Evolutionary conservation across 257 asterid species (phyloP).

Genomic region (Penstemon newberryi): DNA sequence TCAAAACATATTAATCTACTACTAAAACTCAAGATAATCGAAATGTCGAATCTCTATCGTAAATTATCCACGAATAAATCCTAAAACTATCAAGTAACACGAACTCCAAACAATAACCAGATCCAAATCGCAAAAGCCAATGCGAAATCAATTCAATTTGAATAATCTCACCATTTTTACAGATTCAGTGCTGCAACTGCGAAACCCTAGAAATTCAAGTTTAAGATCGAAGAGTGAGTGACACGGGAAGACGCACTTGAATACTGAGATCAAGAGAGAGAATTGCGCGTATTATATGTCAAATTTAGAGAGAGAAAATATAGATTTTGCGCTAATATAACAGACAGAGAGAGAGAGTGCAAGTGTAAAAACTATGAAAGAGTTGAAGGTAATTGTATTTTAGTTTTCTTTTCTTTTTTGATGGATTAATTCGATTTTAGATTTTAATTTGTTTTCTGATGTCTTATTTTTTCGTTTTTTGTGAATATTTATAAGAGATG

Average conservation of each 20-base stretch:
- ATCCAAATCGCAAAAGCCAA: slow-evolving; percentile 32
- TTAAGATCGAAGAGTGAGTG: slow-evolving; percentile 30
- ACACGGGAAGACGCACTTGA: slow-evolving; percentile 25
- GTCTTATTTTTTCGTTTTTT: too few species aligned
- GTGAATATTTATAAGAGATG: background rate
- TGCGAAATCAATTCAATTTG: slow-evolving; percentile 24
- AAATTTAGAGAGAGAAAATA: background rate
- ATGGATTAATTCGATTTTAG: background rate
- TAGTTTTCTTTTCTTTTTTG: background rate
- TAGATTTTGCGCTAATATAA: background rate
- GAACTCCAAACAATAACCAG: slow-evolving; percentile 27
- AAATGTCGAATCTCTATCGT: slow-evolving; percentile 23
- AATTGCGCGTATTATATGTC: too few species aligned
- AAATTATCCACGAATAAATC: slow-evolving; percentile 2
- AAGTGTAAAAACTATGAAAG: background rate
- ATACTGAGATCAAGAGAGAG: slow-evolving; percentile 31
- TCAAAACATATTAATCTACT: slow-evolving; percentile 29
- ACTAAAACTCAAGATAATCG: slow-evolving; percentile 22
- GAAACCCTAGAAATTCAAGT: slow-evolving; percentile 36
- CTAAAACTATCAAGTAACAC: slow-evolving; percentile 14
- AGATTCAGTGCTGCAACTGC: slow-evolving; percentile 25
- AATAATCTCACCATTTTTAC: slow-evolving; percentile 47
- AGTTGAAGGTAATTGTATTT: background rate
- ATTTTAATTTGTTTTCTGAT: background rate
- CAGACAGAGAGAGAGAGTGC: background rate